These are phyloP conservation scores for Lasiodiplodia citricola DNA, from an alignment of 2,329 filamentous ascomycete genomes.

Conservation along the genomic window DNA sequence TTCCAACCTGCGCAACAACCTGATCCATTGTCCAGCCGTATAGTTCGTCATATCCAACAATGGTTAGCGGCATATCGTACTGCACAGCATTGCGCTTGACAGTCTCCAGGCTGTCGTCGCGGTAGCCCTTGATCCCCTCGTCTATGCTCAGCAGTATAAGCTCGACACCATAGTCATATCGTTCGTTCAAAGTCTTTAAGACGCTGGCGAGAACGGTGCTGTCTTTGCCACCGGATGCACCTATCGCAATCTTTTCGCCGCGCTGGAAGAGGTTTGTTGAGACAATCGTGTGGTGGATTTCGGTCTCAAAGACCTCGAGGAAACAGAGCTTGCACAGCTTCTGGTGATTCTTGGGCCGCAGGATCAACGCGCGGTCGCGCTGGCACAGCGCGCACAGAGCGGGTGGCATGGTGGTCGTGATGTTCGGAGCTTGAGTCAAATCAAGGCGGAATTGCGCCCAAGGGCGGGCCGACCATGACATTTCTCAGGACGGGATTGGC, in stretches of 20 bases:
- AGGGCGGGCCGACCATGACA: neutral
- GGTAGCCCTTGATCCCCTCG: constrained; percentile 95
- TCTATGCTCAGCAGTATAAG: constrained; percentile 90
- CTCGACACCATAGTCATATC: constrained; percentile 83
- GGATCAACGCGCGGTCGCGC: constrained; percentile 79
- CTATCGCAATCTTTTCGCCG: constrained; percentile 90
- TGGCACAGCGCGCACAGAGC: constrained; percentile 77
- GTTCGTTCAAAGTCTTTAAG: constrained; percentile 90
- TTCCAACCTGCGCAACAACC: constrained; percentile 93
- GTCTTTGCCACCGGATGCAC: constrained; percentile 95
- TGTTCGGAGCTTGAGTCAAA: constrained; percentile 20
- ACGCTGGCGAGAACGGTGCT: constrained; percentile 95
- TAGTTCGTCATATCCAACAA: constrained; percentile 89
- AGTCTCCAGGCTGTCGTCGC: constrained; percentile 94
- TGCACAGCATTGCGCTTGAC: constrained; percentile 92
- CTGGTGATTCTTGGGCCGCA: constrained; percentile 91
- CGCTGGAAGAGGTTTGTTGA: constrained; percentile 79
- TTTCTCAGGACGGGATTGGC: constrained; percentile 6
- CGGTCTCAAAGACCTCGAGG: constrained; percentile 83
- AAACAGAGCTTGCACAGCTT: constrained; percentile 94
- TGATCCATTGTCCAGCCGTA: constrained; percentile 99
- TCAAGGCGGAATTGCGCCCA: neutral
- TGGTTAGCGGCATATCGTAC: constrained; percentile 89
- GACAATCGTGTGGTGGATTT: constrained; percentile 91
- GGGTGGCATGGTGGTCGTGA: constrained; percentile 70